These are phyloP conservation scores for Phytophthora parvispora DNA, from an alignment of 352 stramenopile genomes.

Conservation along the genomic window DNA sequence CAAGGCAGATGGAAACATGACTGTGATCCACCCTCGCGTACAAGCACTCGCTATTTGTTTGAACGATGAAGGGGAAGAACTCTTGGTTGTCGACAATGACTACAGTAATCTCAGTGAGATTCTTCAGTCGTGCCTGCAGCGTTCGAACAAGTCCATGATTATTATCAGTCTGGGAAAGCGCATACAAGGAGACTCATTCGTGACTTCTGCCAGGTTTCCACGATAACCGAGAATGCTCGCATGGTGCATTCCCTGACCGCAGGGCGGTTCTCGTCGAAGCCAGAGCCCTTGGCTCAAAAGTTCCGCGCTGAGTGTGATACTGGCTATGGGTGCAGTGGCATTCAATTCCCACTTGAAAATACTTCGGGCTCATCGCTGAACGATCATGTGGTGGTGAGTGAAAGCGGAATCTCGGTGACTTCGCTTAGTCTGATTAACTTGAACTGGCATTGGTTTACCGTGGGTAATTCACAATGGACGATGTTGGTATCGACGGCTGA, in stretches of 20 bases:
- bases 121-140: constrained; percentile 13
- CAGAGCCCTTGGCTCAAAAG: background rate
- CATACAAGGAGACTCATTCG: constrained; percentile 14
- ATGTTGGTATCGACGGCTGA: constrained; percentile 9
- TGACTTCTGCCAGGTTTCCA: background rate
- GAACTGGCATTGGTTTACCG: background rate
- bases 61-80: background rate
- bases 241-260: constrained; percentile 30
- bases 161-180: constrained; percentile 21
- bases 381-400: constrained; percentile 6
- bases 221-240: constrained; percentile 7
- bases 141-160: constrained; percentile 17
- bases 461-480: constrained; percentile 2
- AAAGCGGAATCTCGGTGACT: constrained; percentile 3
- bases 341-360: constrained; percentile 10
- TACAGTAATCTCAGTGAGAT: background rate
- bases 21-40: constrained; percentile 10
- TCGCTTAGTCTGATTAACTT: constrained; percentile 16
- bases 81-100: background rate
- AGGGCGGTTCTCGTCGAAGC: constrained; percentile 23
- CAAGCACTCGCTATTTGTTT: constrained; percentile 22
- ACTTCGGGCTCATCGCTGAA: background rate
- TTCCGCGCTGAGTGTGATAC: constrained; percentile 3
- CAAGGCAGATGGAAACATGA: background rate
- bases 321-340: background rate